phyloP scores from a whole-genome alignment of 306 rosid genomes.

The Cucumis melo region DNA sequence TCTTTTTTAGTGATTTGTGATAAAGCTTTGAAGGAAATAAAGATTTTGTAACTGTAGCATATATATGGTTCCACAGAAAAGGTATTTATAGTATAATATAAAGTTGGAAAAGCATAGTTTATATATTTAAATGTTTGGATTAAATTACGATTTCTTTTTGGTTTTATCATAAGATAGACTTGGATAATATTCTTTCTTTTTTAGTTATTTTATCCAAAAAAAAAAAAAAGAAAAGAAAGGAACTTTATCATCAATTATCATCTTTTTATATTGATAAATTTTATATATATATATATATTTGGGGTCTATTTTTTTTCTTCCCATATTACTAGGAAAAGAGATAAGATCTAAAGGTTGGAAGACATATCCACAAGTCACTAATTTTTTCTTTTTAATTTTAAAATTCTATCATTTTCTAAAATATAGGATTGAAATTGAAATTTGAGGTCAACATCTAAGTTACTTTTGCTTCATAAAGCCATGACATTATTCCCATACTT shows the following conservation, averaged over 20 bases:
- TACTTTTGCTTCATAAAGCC: conserved; percentile 56
- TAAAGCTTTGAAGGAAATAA: not conserved
- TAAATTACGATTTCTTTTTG: conserved; percentile 1
- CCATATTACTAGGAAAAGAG: conserved; percentile 31
- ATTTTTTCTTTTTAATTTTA: not conserved
- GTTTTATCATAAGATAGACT: conserved; percentile 6
- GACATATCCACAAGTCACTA: conserved; percentile 48
- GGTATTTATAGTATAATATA: too few relatives aligned
- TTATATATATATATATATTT: not conserved
- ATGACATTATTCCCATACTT: conserved; percentile 37
- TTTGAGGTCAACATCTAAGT: conserved; percentile 35
- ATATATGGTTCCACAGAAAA: not conserved
- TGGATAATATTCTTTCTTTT: conserved; percentile 27
- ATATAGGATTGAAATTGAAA: conserved; percentile 12
- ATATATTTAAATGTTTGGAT: not conserved
- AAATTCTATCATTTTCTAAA: not conserved
- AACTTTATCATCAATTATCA: not conserved
- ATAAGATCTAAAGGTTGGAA: conserved; percentile 54
- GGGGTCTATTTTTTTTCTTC: conserved; percentile 30
- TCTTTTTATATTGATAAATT: conserved; percentile 2
- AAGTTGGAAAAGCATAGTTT: not conserved
- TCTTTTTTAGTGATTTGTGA: not conserved
- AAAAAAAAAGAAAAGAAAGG: too few relatives aligned
- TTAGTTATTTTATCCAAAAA: not conserved
- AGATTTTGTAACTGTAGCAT: not conserved